Evolutionary conservation across 805 yeast genomes (phyloP), one percentile per base, ranked within the genome.

Genomic region (Metschnikowia drakensbergensis): DNA sequence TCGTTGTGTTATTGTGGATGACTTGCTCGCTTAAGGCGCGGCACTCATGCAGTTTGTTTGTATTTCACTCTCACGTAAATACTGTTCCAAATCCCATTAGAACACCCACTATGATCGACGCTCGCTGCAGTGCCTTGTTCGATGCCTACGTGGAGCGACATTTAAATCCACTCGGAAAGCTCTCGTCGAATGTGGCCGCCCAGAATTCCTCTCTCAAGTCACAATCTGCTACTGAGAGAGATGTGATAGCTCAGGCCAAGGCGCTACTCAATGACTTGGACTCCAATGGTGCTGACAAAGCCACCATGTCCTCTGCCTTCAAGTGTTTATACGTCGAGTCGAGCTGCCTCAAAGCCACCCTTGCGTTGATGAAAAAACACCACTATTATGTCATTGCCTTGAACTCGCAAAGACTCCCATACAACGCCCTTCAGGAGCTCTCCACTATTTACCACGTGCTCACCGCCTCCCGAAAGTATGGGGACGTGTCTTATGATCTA

Each of bases 301-400:
- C 27, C 31, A n/a, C 25, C 10, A 34, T 51, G 29, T 48, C 54
- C 4, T 30, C 41, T 23, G 58, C 59, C 6, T 55, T 54, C 48
- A 41, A 46, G 13, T 47, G 50, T 37, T 39, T 54, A 6, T 55
- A 55, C 30, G 2, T 44, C 11, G 38, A 13, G 3, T 26, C 49
- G 3, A 22, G 4, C 5, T 23, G 26, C 10, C 40, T 17, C 28
- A 37, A 41, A n/a, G 50, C 41, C 4, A 28, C 28, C 8, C 26
- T 41, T 8, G 36, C 37, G 11, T 36, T 42, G 39, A 35, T 53
- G 17, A 53, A 46, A 31, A 45, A 46, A 32, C 59, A 55, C 26
- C 55, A 50, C 39, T 49, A 47, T 6, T 49, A 48, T 27, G 46
- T 55, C 29, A 49, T 54, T 6, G 45, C 40, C 29, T 40, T 52